phyloP scores from a whole-genome alignment of 2,329 filamentous ascomycete species.

The Elsinoe batatas region DNA sequence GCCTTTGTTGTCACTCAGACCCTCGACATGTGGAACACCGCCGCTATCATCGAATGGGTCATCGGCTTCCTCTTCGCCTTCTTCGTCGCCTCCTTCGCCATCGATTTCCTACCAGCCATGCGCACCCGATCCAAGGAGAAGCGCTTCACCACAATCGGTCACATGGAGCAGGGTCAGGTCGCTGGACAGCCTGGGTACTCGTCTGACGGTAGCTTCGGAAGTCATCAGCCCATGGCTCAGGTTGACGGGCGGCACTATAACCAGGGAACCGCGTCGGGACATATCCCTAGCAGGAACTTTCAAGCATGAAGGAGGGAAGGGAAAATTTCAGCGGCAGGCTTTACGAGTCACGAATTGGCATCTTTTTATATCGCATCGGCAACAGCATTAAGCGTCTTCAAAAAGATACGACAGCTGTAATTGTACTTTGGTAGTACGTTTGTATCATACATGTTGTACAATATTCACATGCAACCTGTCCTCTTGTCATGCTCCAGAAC shows the following conservation, averaged over 20 bases:
- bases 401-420: background rate
- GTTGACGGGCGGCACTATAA: background rate
- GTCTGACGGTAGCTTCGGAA: slow-evolving; percentile 18
- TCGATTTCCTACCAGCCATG: slow-evolving; percentile 76
- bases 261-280: background rate
- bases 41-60: slow-evolving; percentile 69
- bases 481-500: too few relatives aligned
- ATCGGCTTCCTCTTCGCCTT: slow-evolving; percentile 79
- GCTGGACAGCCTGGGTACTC: slow-evolving; percentile 17
- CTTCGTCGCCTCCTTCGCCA: slow-evolving; percentile 75
- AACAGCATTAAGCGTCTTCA: background rate
- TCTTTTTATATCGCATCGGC: background rate
- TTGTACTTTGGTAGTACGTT: background rate
- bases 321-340: background rate
- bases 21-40: slow-evolving; percentile 47
- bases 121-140: slow-evolving; percentile 44
- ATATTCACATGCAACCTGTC: background rate
- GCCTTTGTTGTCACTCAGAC: slow-evolving; percentile 56
- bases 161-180: slow-evolving; percentile 30
- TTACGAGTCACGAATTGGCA: background rate
- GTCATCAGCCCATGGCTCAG: slow-evolving; percentile 18
- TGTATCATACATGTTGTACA: background rate
- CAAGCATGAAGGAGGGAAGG: background rate
- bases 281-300: slow-evolving; percentile 17
- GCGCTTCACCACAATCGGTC: slow-evolving; percentile 27